These are phyloP conservation scores for Cladophialophora bantiana DNA, from an alignment of 2,329 filamentous ascomycete species.

Conservation along the genomic window DNA sequence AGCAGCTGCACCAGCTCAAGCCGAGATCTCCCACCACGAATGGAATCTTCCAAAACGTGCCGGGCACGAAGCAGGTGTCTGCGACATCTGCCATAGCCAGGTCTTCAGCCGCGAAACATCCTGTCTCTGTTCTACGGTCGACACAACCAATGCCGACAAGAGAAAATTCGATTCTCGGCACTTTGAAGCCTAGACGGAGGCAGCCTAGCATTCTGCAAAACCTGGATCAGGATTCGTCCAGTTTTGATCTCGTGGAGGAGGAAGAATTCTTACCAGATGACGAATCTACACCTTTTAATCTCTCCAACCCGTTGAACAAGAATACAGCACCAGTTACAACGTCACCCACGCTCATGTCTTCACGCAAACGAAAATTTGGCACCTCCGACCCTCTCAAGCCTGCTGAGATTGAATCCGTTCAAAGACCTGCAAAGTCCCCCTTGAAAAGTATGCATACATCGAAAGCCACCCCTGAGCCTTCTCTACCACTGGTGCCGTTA, in stretches of 20 bases:
- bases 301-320: slow-evolving; percentile 10
- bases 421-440: slow-evolving; percentile 5
- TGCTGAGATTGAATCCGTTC: not conserved
- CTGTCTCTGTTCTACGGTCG: slow-evolving; percentile 12
- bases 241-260: slow-evolving; percentile 38
- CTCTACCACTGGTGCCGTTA: slow-evolving; percentile 22
- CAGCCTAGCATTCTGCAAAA: slow-evolving; percentile 40
- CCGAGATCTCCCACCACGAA: slow-evolving; percentile 8
- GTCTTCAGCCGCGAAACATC: slow-evolving; percentile 21
- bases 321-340: slow-evolving; percentile 18
- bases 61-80: not conserved
- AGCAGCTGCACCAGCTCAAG: slow-evolving; percentile 1
- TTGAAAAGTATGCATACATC: not conserved
- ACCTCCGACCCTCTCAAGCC: slow-evolving; percentile 21
- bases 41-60: slow-evolving; percentile 16
- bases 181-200: slow-evolving; percentile 38
- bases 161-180: slow-evolving; percentile 38
- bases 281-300: slow-evolving; percentile 35
- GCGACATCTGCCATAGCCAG: slow-evolving; percentile 5
- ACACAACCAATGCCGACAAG: slow-evolving; percentile 31
- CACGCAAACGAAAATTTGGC: slow-evolving; percentile 38
- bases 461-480: slow-evolving; percentile 20
- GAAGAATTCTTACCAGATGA: slow-evolving; percentile 38
- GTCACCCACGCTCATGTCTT: slow-evolving; percentile 25
- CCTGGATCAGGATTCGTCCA: slow-evolving; percentile 35